Evolutionary conservation across 2,329 filamentous ascomycete species (phyloP).

Genomic region (Phialocephala sp.): DNA sequence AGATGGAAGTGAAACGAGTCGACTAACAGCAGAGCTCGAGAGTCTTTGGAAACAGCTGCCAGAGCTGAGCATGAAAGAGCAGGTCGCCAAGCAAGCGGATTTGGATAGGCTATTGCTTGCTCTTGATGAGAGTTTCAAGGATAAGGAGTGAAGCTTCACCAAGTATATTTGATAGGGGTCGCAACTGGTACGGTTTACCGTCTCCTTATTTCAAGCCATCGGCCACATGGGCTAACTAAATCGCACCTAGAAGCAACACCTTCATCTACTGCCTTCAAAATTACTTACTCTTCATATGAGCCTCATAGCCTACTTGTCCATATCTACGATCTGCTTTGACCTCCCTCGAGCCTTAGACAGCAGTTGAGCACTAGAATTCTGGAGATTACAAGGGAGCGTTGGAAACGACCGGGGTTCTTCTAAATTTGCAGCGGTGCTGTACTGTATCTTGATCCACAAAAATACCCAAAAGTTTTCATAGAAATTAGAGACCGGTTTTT

Average conservation of each 20-base stretch:
- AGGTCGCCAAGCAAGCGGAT: background rate
- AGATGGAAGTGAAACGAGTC: background rate
- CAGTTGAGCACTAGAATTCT: no score
- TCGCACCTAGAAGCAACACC: no score
- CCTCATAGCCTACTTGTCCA: no score
- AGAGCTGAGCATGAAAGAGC: background rate
- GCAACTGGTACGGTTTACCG: no score
- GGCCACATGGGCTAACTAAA: no score
- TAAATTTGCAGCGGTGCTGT: background rate
- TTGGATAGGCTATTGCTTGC: conserved; percentile 4
- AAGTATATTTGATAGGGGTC: no score
- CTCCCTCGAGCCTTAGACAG: no score
- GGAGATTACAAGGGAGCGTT: background rate
- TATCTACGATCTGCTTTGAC: no score
- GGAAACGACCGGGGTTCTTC: background rate
- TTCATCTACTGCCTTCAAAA: no score
- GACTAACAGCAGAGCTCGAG: background rate
- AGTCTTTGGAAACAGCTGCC: background rate
- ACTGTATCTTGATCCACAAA: background rate
- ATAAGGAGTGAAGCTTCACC: background rate
- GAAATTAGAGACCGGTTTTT: no score
- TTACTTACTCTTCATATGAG: no score
- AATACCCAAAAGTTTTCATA: conserved; percentile 2
- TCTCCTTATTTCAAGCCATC: no score
- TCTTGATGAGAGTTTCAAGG: background rate